These are phyloP conservation scores for Suillus fuscotomentosus DNA, from an alignment of 768 basidiomycete species.

Conservation along the genomic window DNA sequence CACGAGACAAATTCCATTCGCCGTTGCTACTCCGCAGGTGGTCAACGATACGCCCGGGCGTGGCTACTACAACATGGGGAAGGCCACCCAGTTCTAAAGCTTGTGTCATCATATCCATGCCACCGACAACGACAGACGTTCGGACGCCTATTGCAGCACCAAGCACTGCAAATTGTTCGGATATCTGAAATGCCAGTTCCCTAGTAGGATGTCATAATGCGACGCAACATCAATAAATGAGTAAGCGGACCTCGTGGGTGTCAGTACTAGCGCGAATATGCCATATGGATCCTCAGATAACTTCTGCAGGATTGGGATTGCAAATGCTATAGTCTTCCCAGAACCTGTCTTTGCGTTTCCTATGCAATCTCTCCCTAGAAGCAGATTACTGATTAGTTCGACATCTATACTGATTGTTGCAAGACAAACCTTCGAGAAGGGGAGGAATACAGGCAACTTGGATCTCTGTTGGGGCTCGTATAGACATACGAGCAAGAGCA, in stretches of 20 bases:
- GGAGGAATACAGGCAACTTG: conserved; percentile 90
- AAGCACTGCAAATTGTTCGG: conserved; percentile 93
- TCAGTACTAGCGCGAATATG: conserved; percentile 89
- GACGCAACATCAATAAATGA: not conserved
- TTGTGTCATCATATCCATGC: conserved; percentile 98
- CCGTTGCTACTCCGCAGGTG: conserved; percentile 71
- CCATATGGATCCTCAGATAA: conserved; percentile 91
- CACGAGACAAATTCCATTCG: conserved; percentile 81
- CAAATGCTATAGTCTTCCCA: conserved; percentile 97
- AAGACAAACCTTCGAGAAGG: conserved; percentile 63
- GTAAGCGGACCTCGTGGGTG: conserved; percentile 80
- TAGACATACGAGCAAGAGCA: conserved; percentile 81
- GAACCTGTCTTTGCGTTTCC: conserved; percentile 98
- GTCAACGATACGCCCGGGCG: conserved; percentile 93
- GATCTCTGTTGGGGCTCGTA: conserved; percentile 79
- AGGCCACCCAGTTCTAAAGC: conserved; percentile 81
- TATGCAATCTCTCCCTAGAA: conserved; percentile 88
- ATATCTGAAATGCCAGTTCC: conserved; percentile 95
- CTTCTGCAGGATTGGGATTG: conserved; percentile 89
- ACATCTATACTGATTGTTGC: not conserved
- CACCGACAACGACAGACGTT: conserved; percentile 90
- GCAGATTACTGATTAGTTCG: not conserved
- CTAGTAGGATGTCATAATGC: conserved; percentile 39
- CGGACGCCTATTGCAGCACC: conserved; percentile 79
- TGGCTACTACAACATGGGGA: conserved; percentile 94